A percentile compares a stretch with the other conserved stretches of the same genome.
phyloP scores from a whole-genome alignment of 192 early-diverging fungal species.

The Podila clonocystis region DNA sequence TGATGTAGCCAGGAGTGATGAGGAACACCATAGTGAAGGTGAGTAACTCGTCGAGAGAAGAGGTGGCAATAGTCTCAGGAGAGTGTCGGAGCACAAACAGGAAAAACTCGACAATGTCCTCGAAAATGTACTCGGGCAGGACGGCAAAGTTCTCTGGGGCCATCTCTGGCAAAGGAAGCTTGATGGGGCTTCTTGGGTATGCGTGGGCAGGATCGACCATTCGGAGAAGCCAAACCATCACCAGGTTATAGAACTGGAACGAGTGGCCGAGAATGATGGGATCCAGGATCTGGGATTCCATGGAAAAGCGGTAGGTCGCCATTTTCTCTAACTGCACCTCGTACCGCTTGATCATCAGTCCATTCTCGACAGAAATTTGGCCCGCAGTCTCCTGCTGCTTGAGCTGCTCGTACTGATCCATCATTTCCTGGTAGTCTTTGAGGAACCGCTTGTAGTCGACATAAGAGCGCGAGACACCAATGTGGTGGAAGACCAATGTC shows the following conservation, averaged over 20 bases:
- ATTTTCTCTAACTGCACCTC: constrained; percentile 73
- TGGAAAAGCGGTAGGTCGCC: constrained; percentile 72
- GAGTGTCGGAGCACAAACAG: constrained; percentile 69
- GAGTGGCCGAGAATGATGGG: constrained; percentile 69
- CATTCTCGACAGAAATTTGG: constrained; percentile 37
- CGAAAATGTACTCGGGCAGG: constrained; percentile 93
- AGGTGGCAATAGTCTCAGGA: constrained; percentile 47
- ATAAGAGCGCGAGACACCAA: constrained; percentile 79
- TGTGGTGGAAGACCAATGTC: constrained; percentile 80
- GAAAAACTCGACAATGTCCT: constrained; percentile 88
- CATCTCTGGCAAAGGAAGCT: constrained; percentile 66
- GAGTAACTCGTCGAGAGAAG: constrained; percentile 59
- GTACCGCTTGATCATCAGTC: constrained; percentile 66
- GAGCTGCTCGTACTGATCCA: constrained; percentile 73
- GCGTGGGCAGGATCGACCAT: constrained; percentile 66
- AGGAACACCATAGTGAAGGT: constrained; percentile 86
- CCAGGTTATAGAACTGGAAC: constrained; percentile 87
- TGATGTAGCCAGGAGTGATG: constrained; percentile 79
- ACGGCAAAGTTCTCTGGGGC: constrained; percentile 70
- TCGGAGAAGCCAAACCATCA: constrained; percentile 89
- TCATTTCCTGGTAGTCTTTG: constrained; percentile 75
- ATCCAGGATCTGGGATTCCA: constrained; percentile 83
- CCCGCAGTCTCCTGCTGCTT: constrained; percentile 62
- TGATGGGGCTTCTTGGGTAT: constrained; percentile 55
- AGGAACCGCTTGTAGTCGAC: constrained; percentile 73